Percentiles rank a stretch among this genome's conserved stretches.
These are phyloP conservation scores for Colletotrichum cordylinicola DNA, from an alignment of 2,329 filamentous ascomycete species.

Conservation along the genomic window DNA sequence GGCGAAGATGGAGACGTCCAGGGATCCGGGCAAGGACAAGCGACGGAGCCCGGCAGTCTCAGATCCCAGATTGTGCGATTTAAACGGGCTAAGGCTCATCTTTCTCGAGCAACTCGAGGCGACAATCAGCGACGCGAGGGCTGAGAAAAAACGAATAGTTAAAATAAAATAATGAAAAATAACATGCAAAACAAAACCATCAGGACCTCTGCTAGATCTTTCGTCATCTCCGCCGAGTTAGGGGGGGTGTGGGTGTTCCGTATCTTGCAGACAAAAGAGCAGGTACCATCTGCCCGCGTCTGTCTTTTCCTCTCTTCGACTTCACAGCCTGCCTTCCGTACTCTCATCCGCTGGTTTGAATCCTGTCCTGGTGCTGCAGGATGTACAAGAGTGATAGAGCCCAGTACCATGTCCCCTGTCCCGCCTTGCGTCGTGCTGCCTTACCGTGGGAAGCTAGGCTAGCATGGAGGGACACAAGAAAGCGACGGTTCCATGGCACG, in stretches of 20 bases:
- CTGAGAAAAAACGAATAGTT: neutral
- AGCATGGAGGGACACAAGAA: neutral
- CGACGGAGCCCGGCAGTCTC: conserved; percentile 7
- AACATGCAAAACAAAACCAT: neutral
- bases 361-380: neutral
- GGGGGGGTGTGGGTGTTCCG: neutral
- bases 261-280: neutral
- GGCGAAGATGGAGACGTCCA: neutral
- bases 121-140: neutral
- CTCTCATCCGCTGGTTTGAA: neutral
- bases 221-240: conserved; percentile 4
- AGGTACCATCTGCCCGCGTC: neutral
- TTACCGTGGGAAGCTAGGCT: neutral
- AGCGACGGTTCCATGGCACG: neutral
- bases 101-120: neutral
- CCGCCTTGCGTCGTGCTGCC: neutral
- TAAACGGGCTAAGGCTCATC: neutral
- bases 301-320: neutral
- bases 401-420: neutral
- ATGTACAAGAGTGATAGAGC: neutral
- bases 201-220: neutral
- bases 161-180: neutral
- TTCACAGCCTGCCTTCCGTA: neutral
- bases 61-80: conserved; percentile 3
- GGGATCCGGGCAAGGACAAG: neutral